These are phyloP conservation scores for Macroventuria anomochaeta DNA, from an alignment of 2,329 filamentous ascomycete species.

Conservation along the genomic window DNA sequence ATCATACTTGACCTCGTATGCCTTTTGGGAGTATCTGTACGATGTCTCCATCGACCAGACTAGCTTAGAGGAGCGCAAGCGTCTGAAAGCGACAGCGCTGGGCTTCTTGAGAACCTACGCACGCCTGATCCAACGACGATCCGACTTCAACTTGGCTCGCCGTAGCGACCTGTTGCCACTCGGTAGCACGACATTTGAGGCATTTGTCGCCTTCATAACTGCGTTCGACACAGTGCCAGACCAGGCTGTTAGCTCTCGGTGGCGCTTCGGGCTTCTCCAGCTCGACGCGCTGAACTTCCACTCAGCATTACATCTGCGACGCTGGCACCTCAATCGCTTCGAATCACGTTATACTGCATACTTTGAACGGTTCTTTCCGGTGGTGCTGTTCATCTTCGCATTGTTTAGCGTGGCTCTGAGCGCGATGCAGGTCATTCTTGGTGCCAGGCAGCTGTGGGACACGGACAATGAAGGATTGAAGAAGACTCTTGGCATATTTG, in stretches of 20 bases:
- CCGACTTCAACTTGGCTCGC: background rate
- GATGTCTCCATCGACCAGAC: conserved; percentile 16
- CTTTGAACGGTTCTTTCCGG: conserved; percentile 28
- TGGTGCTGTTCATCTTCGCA: conserved; percentile 29
- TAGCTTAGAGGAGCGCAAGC: background rate
- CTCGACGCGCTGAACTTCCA: conserved; percentile 32
- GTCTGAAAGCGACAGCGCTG: background rate
- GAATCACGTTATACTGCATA: conserved; percentile 25
- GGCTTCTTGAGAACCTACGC: background rate
- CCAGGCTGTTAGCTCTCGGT: conserved; percentile 14
- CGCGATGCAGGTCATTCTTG: conserved; percentile 33
- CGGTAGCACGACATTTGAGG: background rate
- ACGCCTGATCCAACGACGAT: background rate
- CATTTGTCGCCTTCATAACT: conserved; percentile 24
- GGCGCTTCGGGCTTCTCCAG: conserved; percentile 25
- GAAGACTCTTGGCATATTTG: conserved; percentile 21
- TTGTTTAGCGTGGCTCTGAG: conserved; percentile 27
- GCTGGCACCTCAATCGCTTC: conserved; percentile 29
- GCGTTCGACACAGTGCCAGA: conserved; percentile 22
- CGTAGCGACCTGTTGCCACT: background rate
- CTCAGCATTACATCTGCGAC: conserved; percentile 20
- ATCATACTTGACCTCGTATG: conserved; percentile 19
- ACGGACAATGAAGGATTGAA: conserved; percentile 25
- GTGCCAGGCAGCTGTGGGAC: conserved; percentile 18
- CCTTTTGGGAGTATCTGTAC: conserved; percentile 30